Conservation (phyloP, 202 grass and related monocot species). For the Hordeum pubiflorum region DNA sequence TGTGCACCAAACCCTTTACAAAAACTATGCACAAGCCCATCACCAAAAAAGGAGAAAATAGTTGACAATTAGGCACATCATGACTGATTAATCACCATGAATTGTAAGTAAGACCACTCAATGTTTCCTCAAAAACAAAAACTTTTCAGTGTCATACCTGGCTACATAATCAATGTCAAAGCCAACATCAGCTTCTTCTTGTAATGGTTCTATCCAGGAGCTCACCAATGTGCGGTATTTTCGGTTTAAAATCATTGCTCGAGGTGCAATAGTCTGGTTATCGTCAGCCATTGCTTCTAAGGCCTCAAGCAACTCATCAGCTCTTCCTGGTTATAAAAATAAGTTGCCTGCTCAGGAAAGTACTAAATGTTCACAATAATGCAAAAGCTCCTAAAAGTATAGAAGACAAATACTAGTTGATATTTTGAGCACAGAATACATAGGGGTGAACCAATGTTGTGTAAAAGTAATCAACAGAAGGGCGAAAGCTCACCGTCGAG, state of each 20-base stretch:
- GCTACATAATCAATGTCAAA: constrained; percentile 91
- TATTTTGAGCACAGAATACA: constrained; percentile 6
- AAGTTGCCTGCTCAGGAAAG: constrained; percentile 48
- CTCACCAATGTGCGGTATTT: constrained; percentile 97
- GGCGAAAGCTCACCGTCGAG: constrained; percentile 57
- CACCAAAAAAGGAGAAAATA: background rate
- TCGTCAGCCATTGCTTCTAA: constrained; percentile 84
- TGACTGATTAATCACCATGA: background rate
- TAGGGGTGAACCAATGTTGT: background rate
- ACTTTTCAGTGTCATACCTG: constrained; percentile 39
- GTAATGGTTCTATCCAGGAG: constrained; percentile 96
- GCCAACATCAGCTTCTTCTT: constrained; percentile 98
- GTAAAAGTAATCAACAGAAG: background rate
- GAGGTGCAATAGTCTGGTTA: constrained; percentile 65
- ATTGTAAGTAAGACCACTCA: constrained; percentile 7
- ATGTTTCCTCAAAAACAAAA: background rate
- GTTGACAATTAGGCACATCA: background rate
- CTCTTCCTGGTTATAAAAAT: constrained; percentile 90
- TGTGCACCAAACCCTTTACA: background rate
- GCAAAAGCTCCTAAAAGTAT: constrained; percentile 22
- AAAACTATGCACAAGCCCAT: background rate
- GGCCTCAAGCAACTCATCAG: constrained; percentile 85
- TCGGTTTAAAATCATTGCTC: constrained; percentile 92
- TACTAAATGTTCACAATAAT: constrained; percentile 46
- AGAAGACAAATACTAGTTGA: background rate